phyloP scores from a whole-genome alignment of 2,329 filamentous ascomycete genomes.

The Furcasterigmium sp. region DNA sequence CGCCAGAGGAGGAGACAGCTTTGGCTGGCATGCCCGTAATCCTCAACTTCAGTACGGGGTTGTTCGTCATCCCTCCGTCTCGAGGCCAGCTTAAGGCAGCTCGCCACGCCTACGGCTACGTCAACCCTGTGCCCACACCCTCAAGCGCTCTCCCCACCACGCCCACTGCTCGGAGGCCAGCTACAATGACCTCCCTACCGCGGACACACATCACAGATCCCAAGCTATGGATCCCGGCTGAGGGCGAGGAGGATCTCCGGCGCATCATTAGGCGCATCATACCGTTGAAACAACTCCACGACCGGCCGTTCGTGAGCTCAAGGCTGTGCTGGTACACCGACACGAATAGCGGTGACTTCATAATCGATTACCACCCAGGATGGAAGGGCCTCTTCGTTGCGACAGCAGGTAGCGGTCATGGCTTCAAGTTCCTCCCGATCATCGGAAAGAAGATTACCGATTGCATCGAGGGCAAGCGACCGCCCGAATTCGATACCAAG shows the following conservation, averaged over 20 bases:
- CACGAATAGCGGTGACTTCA: constrained; percentile 65
- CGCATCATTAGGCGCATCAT: constrained; percentile 55
- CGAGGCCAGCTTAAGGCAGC: constrained; percentile 62
- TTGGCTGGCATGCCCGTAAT: constrained; percentile 66
- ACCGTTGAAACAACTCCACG: constrained; percentile 47
- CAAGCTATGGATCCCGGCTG: constrained; percentile 45
- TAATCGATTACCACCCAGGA: constrained; percentile 63
- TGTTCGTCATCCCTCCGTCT: constrained; percentile 69
- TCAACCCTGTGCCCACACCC: constrained; percentile 32
- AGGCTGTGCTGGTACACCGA: constrained; percentile 74
- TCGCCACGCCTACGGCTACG: constrained; percentile 64
- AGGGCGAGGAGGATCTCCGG: constrained; percentile 58
- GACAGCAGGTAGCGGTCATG: constrained; percentile 60
- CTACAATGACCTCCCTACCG: constrained; percentile 28
- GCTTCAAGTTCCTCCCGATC: constrained; percentile 65
- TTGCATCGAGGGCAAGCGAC: constrained; percentile 40
- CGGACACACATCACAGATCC: constrained; percentile 44
- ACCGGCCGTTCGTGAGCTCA: constrained; percentile 55
- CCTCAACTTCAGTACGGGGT: constrained; percentile 64
- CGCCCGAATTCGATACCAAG: constrained; percentile 47
- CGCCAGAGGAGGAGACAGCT: constrained; percentile 60
- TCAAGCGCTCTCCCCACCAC: constrained; percentile 3
- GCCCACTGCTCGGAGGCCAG: not conserved
- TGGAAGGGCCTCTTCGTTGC: constrained; percentile 55
- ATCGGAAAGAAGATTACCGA: constrained; percentile 58